Percentiles rank a stretch among this genome's conserved stretches.
These are phyloP conservation scores for Arabidopsis thaliana DNA, from an alignment of 345 rosid genomes.

Conservation along the genomic window TAIR10.1 NC_003071.7:11971501-11972000, in stretches of 20 bases:
- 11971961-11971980: background rate
- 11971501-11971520: background rate
- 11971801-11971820: too few relatives aligned
- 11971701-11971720: background rate
- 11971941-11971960: background rate
- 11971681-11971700: background rate
- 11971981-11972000: background rate
- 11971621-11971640: background rate
- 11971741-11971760: background rate
- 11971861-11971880: background rate
- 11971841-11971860: background rate
- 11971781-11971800: too few relatives aligned
- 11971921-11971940: too few relatives aligned
- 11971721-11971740: too few relatives aligned
- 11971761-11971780: background rate
- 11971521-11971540: background rate
- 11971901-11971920: background rate
- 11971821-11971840: background rate
- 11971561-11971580: background rate
- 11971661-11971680: background rate
- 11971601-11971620: background rate
- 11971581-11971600: background rate
- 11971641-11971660: background rate
- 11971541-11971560: conserved; percentile 11
- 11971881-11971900: background rate